These are phyloP conservation scores for Pyrenopolyporus hunteri DNA, from an alignment of 495 filamentous ascomycete genomes.

Conservation along the genomic window DNA sequence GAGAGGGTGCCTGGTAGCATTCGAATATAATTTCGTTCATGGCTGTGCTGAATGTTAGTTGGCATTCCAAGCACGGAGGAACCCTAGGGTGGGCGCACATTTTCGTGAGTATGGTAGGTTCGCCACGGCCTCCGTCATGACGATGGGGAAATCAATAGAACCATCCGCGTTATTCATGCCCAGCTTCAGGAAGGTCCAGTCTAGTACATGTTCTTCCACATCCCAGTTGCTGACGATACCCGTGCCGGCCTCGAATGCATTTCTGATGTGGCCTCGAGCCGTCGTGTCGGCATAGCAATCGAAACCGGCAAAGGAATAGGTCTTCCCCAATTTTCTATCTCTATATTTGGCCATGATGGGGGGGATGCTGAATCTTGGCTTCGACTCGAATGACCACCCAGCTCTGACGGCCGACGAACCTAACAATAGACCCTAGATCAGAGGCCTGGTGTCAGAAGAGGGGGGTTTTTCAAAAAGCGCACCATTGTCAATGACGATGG, in stretches of 20 bases:
- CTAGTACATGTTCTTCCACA: slow-evolving; percentile 88
- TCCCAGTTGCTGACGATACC: slow-evolving; percentile 97
- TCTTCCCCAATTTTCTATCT: slow-evolving; percentile 88
- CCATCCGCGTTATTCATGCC: slow-evolving; percentile 79
- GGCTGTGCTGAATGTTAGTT: slow-evolving; percentile 56
- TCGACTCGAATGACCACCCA: slow-evolving; percentile 89
- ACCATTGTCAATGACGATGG: slow-evolving; percentile 99
- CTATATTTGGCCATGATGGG: slow-evolving; percentile 93
- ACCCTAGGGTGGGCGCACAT: slow-evolving; percentile 59
- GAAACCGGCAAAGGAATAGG: slow-evolving; percentile 85
- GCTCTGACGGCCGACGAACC: slow-evolving; percentile 88
- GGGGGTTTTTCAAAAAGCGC: slow-evolving; percentile 13
- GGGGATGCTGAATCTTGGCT: slow-evolving; percentile 77
- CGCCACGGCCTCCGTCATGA: slow-evolving; percentile 96
- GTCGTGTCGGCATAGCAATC: slow-evolving; percentile 95
- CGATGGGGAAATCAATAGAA: slow-evolving; percentile 79
- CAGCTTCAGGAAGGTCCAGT: slow-evolving; percentile 91
- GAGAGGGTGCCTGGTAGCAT: slow-evolving; percentile 84
- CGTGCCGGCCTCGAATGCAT: slow-evolving; percentile 87
- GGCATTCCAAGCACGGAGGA: neutral
- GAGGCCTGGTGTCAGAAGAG: slow-evolving; percentile 2
- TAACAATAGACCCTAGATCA: slow-evolving; percentile 45
- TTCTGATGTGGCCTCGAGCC: slow-evolving; percentile 84
- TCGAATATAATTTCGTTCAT: slow-evolving; percentile 98
- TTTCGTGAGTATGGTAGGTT: slow-evolving; percentile 85